phyloP scores from a whole-genome alignment of 768 basidiomycete genomes.

The Dentipellis fragilis region DNA sequence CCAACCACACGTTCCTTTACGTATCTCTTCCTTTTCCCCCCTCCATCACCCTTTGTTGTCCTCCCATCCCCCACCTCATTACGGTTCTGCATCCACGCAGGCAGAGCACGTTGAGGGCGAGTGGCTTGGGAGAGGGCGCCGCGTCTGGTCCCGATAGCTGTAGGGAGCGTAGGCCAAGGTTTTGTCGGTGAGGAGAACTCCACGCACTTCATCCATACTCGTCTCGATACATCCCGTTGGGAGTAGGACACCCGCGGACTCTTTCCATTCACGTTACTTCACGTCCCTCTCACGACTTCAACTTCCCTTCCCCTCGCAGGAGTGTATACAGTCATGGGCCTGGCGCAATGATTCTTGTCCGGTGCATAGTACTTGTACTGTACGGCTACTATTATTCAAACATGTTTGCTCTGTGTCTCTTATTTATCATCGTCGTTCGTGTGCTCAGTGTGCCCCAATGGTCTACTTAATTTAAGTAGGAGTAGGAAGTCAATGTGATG shows the following conservation, averaged over 20 bases:
- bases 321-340: neutral
- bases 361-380: neutral
- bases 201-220: neutral
- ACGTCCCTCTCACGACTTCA: neutral
- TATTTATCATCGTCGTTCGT: neutral
- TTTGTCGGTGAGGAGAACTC: conserved; percentile 2
- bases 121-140: conserved; percentile 67
- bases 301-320: neutral
- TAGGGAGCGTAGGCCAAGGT: conserved; percentile 2
- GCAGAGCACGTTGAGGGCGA: conserved; percentile 38
- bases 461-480: neutral
- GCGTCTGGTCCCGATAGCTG: conserved; percentile 26
- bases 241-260: neutral
- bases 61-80: conserved; percentile 55
- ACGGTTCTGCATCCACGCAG: conserved; percentile 17
- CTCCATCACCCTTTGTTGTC: conserved; percentile 40
- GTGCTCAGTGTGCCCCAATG: neutral
- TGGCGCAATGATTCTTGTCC: neutral
- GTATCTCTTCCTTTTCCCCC: conserved; percentile 5
- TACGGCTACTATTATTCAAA: neutral
- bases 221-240: neutral
- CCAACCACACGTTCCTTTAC: neutral
- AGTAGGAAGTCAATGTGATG: neutral
- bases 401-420: neutral
- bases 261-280: neutral